Evolutionary conservation across 2,329 filamentous ascomycete genomes (phyloP), one percentile per base, ranked within the genome.

Genomic region (Penicillium brasilianum): DNA sequence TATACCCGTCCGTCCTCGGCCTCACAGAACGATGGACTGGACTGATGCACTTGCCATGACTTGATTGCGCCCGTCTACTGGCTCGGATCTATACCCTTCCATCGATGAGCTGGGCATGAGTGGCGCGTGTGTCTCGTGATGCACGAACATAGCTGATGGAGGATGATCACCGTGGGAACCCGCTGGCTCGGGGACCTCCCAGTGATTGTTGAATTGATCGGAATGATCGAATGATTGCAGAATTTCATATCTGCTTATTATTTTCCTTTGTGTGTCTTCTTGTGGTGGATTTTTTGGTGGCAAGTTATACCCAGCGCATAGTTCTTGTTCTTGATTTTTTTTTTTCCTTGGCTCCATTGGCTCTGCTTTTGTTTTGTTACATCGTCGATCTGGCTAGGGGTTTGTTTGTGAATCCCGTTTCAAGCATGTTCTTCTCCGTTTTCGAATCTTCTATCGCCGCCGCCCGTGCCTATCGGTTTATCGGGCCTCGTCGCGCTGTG

Each of bases 231-330:
- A 43, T 36, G 49, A 52, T 36, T 13, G 34, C 22, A 52, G 37
- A 7, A 13, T 46, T 20, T 55, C 39, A 11, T 22, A 55, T 61
- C 18, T 36, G 52, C 50, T 56, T 50, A 41, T 48, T 48, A 37
- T 54, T 48, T 49, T 60, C 18, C 57, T 54, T 39, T 59, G 60
- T 67, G 48, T 13, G 5, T 28, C 56, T 58, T 46, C 59, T 52
- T 57, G 25, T 64, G 50, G 20, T 59, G 34, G 25, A 52, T 61
- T 60, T 51, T 50, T 53, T 53, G 50, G 32, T 53, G 50, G 57
- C 60, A 64, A 62, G 59, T 68, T 69, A 69, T 69, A 70, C 67
- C 67, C 67, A 67, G 59, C 64, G 66, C 65, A 64, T 61, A 43
- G 48, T 67, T 53, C 41, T 65, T 48, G 48, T 55, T 41, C n/a